Evolutionary conservation across 2,329 filamentous ascomycete species (phyloP).

Genomic region (Blastomyces parvus): DNA sequence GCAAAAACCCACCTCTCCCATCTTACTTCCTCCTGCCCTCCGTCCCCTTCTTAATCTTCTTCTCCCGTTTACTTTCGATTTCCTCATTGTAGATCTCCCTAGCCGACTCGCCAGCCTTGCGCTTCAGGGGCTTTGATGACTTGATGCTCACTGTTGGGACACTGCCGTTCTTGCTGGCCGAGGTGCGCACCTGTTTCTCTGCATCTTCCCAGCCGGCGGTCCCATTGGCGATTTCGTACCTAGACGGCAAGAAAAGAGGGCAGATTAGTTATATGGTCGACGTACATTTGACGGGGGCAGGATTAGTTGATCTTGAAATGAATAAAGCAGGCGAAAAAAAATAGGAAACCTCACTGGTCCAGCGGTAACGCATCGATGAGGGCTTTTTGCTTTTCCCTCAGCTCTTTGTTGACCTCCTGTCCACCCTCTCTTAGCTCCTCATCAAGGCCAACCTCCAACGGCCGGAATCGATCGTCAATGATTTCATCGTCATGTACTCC

Average conservation of each 20-base stretch:
- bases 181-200: slow-evolving; percentile 62
- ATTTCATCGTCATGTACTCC: slow-evolving; percentile 62
- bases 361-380: slow-evolving; percentile 85
- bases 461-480: slow-evolving; percentile 56
- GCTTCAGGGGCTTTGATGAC: slow-evolving; percentile 58
- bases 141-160: slow-evolving; percentile 62
- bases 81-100: slow-evolving; percentile 41
- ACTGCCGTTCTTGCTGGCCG: slow-evolving; percentile 44
- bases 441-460: slow-evolving; percentile 60
- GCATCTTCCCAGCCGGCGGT: slow-evolving; percentile 48
- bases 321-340: not conserved
- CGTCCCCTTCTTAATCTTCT: slow-evolving; percentile 38
- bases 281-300: not conserved
- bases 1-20: slow-evolving; percentile 9
- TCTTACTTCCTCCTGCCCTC: slow-evolving; percentile 31
- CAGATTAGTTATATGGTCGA: not conserved
- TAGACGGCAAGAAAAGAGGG: slow-evolving; percentile 18
- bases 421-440: slow-evolving; percentile 80
- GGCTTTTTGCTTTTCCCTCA: slow-evolving; percentile 72
- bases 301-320: not conserved
- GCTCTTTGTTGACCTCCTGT: slow-evolving; percentile 59
- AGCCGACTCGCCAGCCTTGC: slow-evolving; percentile 56
- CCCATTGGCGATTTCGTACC: slow-evolving; percentile 41
- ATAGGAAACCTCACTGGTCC: slow-evolving; percentile 56
- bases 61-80: slow-evolving; percentile 35